Percentiles rank a stretch among this genome's conserved stretches.
Evolutionary conservation across 331 rosid species (phyloP).

Genomic region (Rosa hybrid): DNA sequence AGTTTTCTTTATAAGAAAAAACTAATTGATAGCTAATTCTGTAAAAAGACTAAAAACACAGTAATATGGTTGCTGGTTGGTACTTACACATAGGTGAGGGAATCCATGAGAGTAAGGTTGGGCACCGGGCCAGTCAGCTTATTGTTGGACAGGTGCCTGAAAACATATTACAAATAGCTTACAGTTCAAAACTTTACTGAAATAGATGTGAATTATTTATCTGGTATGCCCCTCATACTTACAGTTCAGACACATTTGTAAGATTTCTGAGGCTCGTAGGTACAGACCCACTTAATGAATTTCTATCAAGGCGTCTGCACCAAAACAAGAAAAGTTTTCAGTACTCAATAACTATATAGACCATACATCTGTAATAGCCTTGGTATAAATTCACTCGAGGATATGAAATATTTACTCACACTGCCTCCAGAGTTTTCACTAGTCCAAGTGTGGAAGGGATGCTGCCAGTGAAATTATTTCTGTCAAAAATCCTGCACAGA

Average conservation of each 20-base stretch:
- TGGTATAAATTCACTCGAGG: not conserved
- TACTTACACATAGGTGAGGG: conserved; percentile 56
- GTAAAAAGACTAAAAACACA: too few relatives aligned
- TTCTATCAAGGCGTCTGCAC: conserved; percentile 58
- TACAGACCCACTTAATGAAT: conserved; percentile 36
- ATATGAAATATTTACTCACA: conserved; percentile 50
- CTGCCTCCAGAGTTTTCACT: conserved; percentile 44
- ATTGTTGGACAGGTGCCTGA: conserved; percentile 65
- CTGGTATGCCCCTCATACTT: conserved; percentile 32
- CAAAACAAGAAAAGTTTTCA: conserved; percentile 3
- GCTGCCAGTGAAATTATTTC: conserved; percentile 44
- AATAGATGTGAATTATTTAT: not conserved
- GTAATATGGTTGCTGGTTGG: not conserved
- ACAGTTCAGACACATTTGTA: conserved; percentile 39
- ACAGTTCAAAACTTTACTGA: not conserved
- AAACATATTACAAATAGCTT: not conserved
- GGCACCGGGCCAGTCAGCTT: conserved; percentile 51
- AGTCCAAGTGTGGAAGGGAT: conserved; percentile 65
- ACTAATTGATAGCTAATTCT: not conserved
- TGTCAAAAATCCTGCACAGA: conserved; percentile 60
- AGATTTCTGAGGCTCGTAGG: conserved; percentile 57
- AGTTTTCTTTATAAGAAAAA: too few relatives aligned
- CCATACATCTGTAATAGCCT: not conserved
- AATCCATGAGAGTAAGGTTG: conserved; percentile 46
- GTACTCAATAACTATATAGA: not conserved